Percentiles rank a stretch among this genome's conserved stretches.
phyloP scores from a whole-genome alignment of 2,329 filamentous ascomycete species.

The Colletotrichum sp. region DNA sequence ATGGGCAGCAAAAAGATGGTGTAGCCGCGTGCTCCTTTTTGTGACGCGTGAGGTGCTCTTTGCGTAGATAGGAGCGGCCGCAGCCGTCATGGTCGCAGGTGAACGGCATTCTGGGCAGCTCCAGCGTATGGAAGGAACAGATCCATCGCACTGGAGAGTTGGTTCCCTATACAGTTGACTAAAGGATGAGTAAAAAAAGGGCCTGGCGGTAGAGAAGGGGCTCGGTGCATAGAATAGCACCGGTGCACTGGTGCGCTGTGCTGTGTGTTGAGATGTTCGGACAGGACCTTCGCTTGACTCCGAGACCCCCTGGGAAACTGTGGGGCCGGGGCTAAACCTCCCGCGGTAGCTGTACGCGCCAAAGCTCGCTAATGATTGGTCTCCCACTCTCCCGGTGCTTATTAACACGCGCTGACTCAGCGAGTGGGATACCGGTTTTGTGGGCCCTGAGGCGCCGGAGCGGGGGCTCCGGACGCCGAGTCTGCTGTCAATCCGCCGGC shows the following conservation, averaged over 20 bases:
- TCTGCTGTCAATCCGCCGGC: background rate
- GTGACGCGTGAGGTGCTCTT: slow-evolving; percentile 16
- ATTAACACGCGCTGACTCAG: background rate
- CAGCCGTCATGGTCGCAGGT: slow-evolving; percentile 13
- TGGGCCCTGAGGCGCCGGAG: background rate
- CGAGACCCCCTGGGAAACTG: background rate
- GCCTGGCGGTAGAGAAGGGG: background rate
- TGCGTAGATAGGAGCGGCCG: slow-evolving; percentile 16
- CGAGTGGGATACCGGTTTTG: slow-evolving; percentile 6
- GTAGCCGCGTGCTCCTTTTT: slow-evolving; percentile 4
- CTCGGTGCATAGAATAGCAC: background rate
- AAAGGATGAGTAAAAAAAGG: background rate
- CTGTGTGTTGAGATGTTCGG: background rate
- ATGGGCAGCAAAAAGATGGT: slow-evolving; percentile 4
- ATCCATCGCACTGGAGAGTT: background rate
- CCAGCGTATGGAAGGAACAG: background rate
- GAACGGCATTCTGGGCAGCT: slow-evolving; percentile 7
- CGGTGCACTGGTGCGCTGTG: slow-evolving; percentile 27
- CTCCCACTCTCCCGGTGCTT: background rate
- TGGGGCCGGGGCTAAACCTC: background rate
- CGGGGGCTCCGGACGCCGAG: slow-evolving; percentile 1
- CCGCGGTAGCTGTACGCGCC: background rate
- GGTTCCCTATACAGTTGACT: background rate
- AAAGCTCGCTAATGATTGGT: background rate
- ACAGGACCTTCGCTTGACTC: background rate